Base-by-base conservation (phyloP, 2,329 filamentous ascomycete species). In the Elsinoe fawcettii region DNA sequence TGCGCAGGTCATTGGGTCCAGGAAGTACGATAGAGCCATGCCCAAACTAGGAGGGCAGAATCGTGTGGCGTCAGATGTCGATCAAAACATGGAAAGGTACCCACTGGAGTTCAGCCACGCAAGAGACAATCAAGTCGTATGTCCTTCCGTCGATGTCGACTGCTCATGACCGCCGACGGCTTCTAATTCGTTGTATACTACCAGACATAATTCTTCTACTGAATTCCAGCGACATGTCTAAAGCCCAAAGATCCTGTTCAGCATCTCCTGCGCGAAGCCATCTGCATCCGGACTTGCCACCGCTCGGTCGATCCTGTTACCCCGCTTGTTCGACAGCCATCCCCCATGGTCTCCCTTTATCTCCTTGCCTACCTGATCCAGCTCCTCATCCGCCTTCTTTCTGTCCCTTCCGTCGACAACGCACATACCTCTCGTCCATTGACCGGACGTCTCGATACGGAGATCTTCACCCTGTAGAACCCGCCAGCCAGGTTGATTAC, bases 351-450 rank as follows among this genome's bases (percentile, higher is more conserved):
- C 92, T 39, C 85, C 87, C 0, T 84, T 78, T 27, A 84, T 79
- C 63, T 80, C 79, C 44, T 77, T 74, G 2, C 32, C 49, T 12
- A 14, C 49, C 16, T 53, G 25, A 4, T 22, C 32, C 14, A 25
- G 41, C 30, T 47, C 27, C 12, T 25, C 54, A 20, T 79, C 77
- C 53, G 77, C 59, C 66, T 82, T 82, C 61, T 74, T 76, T 56
- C 83, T 74, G 36, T 74, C 72, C 44, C 93, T 80, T 34, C 83
- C 79, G 75, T 99, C 93, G 39, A 90, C 77, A 30, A 97, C 79
- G 67, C 90, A 91, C 85, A 93, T 91, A 1, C 93, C 92, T 58
- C 89, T 79, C 46, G 91, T 95, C 93, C 93, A 99, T 75, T 97
- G 93, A 1, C 92, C 93, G 2, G 81, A 75, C 0, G 90, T 95